Evolutionary conservation across 805 yeast species (phyloP).

Genomic region (Pichia insulana): DNA sequence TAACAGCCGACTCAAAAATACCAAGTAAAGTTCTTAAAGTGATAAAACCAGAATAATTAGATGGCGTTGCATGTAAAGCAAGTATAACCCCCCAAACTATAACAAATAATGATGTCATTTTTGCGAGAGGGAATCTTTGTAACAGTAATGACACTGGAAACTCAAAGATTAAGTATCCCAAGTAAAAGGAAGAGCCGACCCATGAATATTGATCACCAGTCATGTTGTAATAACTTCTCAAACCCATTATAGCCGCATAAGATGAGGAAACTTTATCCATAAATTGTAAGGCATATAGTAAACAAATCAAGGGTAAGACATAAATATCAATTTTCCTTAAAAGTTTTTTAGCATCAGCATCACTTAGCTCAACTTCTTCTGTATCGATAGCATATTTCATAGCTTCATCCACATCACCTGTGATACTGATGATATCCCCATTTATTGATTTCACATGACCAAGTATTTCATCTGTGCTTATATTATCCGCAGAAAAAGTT

Average conservation of each 20-base stretch:
- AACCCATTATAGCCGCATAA: constrained; percentile 38
- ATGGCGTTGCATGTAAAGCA: constrained; percentile 22
- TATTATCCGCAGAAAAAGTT: too few relatives aligned
- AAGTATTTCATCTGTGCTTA: not conserved
- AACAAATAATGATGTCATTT: constrained; percentile 31
- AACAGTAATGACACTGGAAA: constrained; percentile 36
- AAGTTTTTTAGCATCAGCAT: constrained; percentile 13
- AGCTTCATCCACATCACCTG: constrained; percentile 2
- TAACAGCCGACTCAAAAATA: constrained; percentile 23
- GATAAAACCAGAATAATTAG: constrained; percentile 35
- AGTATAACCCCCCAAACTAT: constrained; percentile 38
- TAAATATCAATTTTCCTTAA: constrained; percentile 27
- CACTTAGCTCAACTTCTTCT: constrained; percentile 7
- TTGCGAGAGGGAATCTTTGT: constrained; percentile 29
- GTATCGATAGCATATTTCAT: not conserved
- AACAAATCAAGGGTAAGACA: constrained; percentile 24
- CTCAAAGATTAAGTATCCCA: constrained; percentile 39
- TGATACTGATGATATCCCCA: not conserved
- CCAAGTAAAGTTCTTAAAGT: constrained; percentile 42
- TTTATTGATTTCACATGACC: not conserved
- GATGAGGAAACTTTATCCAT: constrained; percentile 35
- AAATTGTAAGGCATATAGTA: constrained; percentile 21
- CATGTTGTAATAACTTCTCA: constrained; percentile 31
- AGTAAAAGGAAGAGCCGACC: constrained; percentile 28
- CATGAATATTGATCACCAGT: constrained; percentile 40